These are phyloP conservation scores for Psilocybe sp. DNA, from an alignment of 768 basidiomycete species.

Conservation along the genomic window DNA sequence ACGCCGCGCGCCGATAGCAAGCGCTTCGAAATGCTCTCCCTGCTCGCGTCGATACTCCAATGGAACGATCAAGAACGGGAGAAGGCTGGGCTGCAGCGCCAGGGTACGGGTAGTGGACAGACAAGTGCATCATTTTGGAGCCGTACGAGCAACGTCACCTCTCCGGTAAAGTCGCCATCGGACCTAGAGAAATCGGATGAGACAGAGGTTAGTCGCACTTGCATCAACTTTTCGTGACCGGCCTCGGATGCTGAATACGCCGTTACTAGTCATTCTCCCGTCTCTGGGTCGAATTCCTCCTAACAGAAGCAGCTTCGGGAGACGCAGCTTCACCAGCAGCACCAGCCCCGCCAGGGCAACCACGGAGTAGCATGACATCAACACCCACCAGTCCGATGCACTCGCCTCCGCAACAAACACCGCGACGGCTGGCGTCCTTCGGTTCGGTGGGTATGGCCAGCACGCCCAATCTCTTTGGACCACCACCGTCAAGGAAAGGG, in stretches of 20 bases:
- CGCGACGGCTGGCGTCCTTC: constrained; percentile 29
- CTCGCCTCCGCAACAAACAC: constrained; percentile 10
- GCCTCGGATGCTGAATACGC: not conserved
- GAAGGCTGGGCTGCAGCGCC: constrained; percentile 80
- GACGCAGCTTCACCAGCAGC: constrained; percentile 26
- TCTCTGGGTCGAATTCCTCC: constrained; percentile 95
- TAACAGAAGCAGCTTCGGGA: constrained; percentile 77
- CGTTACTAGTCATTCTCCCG: constrained; percentile 84
- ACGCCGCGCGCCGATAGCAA: constrained; percentile 92
- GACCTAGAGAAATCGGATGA: constrained; percentile 81
- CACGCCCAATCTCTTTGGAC: constrained; percentile 30
- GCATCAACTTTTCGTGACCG: not conserved
- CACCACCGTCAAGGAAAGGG: constrained; percentile 21
- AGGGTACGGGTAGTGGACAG: constrained; percentile 20
- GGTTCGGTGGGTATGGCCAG: constrained; percentile 28
- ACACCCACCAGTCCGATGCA: constrained; percentile 31
- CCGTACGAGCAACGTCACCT: constrained; percentile 30
- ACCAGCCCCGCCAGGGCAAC: constrained; percentile 16
- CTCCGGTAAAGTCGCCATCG: constrained; percentile 36
- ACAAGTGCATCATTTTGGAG: constrained; percentile 39
- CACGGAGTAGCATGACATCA: constrained; percentile 25
- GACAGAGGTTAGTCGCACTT: constrained; percentile 59
- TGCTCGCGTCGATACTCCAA: constrained; percentile 85
- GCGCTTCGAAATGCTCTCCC: constrained; percentile 92
- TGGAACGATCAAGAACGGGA: constrained; percentile 93